Evolutionary conservation across 805 yeast species (phyloP).

Genomic region (Metschnikowia gelsemii): DNA sequence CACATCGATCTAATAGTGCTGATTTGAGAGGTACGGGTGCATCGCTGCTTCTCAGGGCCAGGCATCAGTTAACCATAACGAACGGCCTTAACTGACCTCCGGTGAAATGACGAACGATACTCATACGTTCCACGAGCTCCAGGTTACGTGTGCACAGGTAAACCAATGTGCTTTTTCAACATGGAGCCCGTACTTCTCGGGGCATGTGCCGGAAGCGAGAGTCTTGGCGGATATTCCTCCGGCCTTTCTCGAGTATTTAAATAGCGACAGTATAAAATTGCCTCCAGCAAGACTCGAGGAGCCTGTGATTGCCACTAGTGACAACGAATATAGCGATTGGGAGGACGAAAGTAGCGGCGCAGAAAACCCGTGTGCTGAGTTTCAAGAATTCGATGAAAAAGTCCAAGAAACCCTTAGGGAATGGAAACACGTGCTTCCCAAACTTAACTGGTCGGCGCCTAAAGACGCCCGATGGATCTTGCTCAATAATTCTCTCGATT

Average conservation of each 20-base stretch:
- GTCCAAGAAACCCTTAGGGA: constrained; percentile 50
- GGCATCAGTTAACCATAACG: background rate
- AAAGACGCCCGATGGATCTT: constrained; percentile 92
- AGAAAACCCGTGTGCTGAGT: constrained; percentile 28
- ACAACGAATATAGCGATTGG: constrained; percentile 76
- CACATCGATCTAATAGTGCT: too few species aligned
- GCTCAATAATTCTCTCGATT: constrained; percentile 71
- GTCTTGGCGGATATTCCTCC: constrained; percentile 35
- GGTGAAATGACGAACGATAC: constrained; percentile 16
- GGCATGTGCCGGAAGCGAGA: constrained; percentile 23
- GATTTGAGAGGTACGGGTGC: too few species aligned
- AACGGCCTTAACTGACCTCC: background rate
- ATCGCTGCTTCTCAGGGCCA: too few species aligned
- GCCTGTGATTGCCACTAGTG: constrained; percentile 37
- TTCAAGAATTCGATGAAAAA: constrained; percentile 58
- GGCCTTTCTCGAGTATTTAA: constrained; percentile 34
- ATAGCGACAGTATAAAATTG: constrained; percentile 22
- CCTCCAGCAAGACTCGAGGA: constrained; percentile 16
- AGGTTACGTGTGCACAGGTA: constrained; percentile 28
- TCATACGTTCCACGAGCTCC: constrained; percentile 31
- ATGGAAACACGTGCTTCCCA: constrained; percentile 71
- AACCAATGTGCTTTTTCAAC: constrained; percentile 34
- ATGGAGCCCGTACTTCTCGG: constrained; percentile 32
- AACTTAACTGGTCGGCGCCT: constrained; percentile 96
- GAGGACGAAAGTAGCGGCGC: constrained; percentile 25